Evolutionary conservation across 2,329 filamentous ascomycete genomes (phyloP).

Genomic region (Mycogone perniciosa): DNA sequence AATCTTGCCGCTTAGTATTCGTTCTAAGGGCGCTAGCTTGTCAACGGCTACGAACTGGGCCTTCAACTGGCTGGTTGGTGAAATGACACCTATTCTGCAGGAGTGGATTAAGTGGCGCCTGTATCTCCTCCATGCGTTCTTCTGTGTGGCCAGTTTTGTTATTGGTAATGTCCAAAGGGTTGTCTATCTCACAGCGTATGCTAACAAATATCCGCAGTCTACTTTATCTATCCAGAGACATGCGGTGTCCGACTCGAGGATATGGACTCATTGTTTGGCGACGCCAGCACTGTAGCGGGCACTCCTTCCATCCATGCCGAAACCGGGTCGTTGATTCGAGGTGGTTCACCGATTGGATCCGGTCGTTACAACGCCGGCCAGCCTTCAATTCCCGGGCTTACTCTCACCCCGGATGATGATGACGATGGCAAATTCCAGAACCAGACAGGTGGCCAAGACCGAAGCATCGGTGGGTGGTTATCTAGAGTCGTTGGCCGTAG

Average conservation of each 20-base stretch:
- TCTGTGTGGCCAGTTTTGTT: conserved; percentile 91
- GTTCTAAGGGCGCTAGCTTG: conserved; percentile 92
- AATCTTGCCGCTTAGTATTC: conserved; percentile 91
- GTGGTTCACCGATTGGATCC: conserved; percentile 66
- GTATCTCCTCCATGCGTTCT: conserved; percentile 93
- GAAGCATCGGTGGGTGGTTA: conserved; percentile 46
- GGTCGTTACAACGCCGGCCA: conserved; percentile 56
- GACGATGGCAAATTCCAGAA: conserved; percentile 39
- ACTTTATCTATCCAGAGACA: conserved; percentile 95
- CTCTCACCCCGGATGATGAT: conserved; percentile 66
- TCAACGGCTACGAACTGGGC: conserved; percentile 98
- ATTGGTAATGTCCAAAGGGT: conserved; percentile 65
- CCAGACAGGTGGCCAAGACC: conserved; percentile 28
- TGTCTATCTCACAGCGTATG: not conserved
- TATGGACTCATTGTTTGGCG: conserved; percentile 92
- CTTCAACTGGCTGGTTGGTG: conserved; percentile 95
- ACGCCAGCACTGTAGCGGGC: conserved; percentile 73
- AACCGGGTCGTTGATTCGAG: conserved; percentile 72
- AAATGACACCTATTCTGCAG: conserved; percentile 89
- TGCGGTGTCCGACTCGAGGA: conserved; percentile 93
- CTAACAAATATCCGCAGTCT: conserved; percentile 53
- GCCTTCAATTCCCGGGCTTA: conserved; percentile 69
- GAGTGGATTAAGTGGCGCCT: conserved; percentile 89
- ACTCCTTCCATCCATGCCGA: conserved; percentile 71
- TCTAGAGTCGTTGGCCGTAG: conserved; percentile 35